Evolutionary conservation across 768 basidiomycete species (phyloP), one percentile per base, ranked within the genome.

Genomic region (Suillus lakei): DNA sequence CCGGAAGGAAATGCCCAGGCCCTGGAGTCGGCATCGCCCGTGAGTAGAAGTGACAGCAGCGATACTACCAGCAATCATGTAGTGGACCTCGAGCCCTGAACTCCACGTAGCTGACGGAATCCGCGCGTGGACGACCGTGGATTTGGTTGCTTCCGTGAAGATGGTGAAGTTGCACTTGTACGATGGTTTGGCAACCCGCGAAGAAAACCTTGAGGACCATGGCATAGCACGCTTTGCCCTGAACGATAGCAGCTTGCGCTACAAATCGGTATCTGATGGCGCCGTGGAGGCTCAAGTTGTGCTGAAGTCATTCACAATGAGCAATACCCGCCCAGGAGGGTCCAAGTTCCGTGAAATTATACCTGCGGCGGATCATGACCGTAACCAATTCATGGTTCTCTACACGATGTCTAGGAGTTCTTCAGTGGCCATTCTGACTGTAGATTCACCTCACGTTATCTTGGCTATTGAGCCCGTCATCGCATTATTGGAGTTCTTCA

Each of bases 301-400:
- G 32, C 78, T 98, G n/a, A 88, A 89, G 70, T 96, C 97, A 0
- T 91, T 99, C 72, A 95, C 95, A 1, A 91, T 98, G 83, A 89
- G 86, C 76, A 96, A 97, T 74, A 98, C 90, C 2, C 84, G 91
- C 61, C 86, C 92, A 0, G 93, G 94, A 8, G 82, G 82, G 55
- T 92, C 94, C 30, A 90, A 86, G 71, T 98, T 96, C 81, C 87
- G 96, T 48, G 96, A 99, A 76, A 96, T 99, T 64, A 93, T 99
- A 66, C 97, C 98, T 15, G 90, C 95, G 6, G 91, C 94, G 16
- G 86, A 89, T 64, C 95, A 98, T 70, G 86, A 90, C 65, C 83
- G 92, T 60, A 96, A 96, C 66, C 95, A 98, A 72, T 91, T 99
- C 73, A 98, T 97, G 93, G 74, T 98, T 21, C 85, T 98, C 38